Evolutionary conservation across 345 rosid species (phyloP).

Genomic region (Gossypium bickii): DNA sequence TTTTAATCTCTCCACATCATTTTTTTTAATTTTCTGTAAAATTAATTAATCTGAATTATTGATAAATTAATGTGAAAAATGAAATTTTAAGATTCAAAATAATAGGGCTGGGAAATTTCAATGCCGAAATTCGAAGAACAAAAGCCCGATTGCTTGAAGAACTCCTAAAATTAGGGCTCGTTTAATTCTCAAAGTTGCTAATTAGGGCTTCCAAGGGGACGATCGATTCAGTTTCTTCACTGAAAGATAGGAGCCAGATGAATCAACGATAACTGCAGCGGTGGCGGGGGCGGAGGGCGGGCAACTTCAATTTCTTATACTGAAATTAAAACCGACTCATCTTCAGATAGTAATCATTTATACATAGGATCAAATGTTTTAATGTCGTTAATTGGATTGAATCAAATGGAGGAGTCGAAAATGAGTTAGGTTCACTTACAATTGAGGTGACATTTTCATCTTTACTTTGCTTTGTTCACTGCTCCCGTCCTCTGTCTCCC

Average conservation of each 20-base stretch:
- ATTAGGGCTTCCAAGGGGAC: too few species aligned
- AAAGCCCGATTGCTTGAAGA: conserved; percentile 61
- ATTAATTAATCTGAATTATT: too few species aligned
- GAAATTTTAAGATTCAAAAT: too few species aligned
- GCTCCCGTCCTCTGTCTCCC: too few species aligned
- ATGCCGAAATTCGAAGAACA: conserved; percentile 62
- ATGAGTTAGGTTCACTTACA: conserved; percentile 21
- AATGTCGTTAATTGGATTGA: not conserved
- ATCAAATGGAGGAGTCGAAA: conserved; percentile 37
- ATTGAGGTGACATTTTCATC: too few species aligned
- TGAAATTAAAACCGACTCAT: conserved; percentile 47
- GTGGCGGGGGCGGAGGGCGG: too few species aligned
- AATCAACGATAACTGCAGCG: conserved; percentile 29
- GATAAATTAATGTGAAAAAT: too few species aligned
- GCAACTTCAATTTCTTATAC: conserved; percentile 31
- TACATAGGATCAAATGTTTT: not conserved
- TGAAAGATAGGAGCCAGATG: conserved; percentile 58
- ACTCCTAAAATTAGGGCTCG: not conserved
- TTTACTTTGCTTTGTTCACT: too few species aligned
- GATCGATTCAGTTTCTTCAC: conserved; percentile 36
- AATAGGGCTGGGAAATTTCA: not conserved
- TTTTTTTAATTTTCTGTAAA: not conserved
- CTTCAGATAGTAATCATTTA: conserved; percentile 21
- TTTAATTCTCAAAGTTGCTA: not conserved
- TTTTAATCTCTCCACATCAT: not conserved